Conservation (phyloP, 139 green algal genomes). For the Ostreobium quekettii region DNA sequence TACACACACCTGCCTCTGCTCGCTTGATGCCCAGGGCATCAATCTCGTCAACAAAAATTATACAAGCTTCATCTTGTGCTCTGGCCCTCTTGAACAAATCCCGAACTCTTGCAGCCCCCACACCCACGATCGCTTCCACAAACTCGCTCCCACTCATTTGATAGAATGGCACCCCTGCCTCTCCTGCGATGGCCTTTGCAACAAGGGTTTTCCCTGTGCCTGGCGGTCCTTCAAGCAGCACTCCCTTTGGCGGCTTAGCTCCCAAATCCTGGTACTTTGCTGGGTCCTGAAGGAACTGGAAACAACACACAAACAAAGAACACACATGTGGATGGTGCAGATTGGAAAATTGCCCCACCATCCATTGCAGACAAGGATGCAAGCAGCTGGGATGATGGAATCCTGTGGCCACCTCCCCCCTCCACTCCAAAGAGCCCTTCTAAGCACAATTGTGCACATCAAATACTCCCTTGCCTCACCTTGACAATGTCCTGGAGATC, state of each 20-base stretch:
- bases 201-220: slow-evolving; percentile 85
- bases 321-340: too few species aligned
- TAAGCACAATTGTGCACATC: too few species aligned
- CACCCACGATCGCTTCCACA: slow-evolving; percentile 93
- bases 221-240: slow-evolving; percentile 89
- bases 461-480: slow-evolving; percentile 22
- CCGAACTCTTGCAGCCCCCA: slow-evolving; percentile 88
- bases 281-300: slow-evolving; percentile 83
- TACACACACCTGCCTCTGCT: slow-evolving; percentile 47
- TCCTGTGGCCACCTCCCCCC: too few species aligned
- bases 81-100: slow-evolving; percentile 92
- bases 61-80: slow-evolving; percentile 68
- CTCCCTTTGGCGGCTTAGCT: slow-evolving; percentile 85
- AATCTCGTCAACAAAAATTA: slow-evolving; percentile 99
- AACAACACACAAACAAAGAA: neutral
- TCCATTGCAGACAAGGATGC: too few species aligned
- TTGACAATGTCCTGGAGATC: slow-evolving; percentile 75
- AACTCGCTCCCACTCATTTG: slow-evolving; percentile 95
- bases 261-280: slow-evolving; percentile 60
- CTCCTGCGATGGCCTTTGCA: slow-evolving; percentile 88
- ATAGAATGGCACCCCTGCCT: slow-evolving; percentile 83
- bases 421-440: too few species aligned
- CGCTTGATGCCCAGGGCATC: slow-evolving; percentile 86
- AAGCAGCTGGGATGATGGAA: too few species aligned
- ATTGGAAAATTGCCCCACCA: too few species aligned